These are phyloP conservation scores for Aciculosporium take DNA, from an alignment of 2,329 filamentous ascomycete genomes.

Conservation along the genomic window DNA sequence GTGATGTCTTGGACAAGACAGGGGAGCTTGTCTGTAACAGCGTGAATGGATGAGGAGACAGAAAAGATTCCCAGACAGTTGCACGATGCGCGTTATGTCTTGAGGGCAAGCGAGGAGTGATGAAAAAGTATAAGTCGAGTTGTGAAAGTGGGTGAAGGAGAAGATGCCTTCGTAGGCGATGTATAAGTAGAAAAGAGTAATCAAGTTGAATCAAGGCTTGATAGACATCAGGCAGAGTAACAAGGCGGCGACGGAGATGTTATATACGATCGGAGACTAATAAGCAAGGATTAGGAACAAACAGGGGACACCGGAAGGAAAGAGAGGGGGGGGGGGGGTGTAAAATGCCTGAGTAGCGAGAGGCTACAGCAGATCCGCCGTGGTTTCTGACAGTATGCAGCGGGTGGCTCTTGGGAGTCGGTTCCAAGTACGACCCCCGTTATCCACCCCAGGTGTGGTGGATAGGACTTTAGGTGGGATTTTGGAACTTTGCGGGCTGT, in stretches of 20 bases:
- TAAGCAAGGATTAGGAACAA: constrained; percentile 5
- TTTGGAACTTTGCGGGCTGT: constrained; percentile 1
- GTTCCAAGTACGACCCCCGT: constrained; percentile 6
- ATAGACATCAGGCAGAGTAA: constrained; percentile 2
- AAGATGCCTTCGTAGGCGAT: constrained; percentile 1
- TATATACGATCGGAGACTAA: constrained; percentile 9
- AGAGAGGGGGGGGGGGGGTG: neutral
- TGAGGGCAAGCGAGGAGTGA: neutral
- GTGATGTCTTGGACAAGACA: neutral
- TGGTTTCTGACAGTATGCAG: neutral
- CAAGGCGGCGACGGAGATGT: constrained; percentile 7
- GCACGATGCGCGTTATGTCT: neutral
- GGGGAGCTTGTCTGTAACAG: neutral
- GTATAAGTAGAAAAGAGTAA: neutral
- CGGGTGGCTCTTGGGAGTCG: neutral
- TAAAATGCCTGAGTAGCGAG: too few species aligned
- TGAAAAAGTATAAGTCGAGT: neutral
- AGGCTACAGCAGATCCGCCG: neutral
- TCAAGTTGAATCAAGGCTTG: constrained; percentile 2
- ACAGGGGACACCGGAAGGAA: neutral
- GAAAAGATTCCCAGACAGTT: too few species aligned
- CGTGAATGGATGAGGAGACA: neutral
- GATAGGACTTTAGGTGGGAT: neutral
- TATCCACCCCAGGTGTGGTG: constrained; percentile 5
- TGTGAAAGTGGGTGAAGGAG: neutral